Evolutionary conservation across 257 asterid species (phyloP), one percentile per base, ranked within the genome.

Genomic region (Solanum rostratum): DNA sequence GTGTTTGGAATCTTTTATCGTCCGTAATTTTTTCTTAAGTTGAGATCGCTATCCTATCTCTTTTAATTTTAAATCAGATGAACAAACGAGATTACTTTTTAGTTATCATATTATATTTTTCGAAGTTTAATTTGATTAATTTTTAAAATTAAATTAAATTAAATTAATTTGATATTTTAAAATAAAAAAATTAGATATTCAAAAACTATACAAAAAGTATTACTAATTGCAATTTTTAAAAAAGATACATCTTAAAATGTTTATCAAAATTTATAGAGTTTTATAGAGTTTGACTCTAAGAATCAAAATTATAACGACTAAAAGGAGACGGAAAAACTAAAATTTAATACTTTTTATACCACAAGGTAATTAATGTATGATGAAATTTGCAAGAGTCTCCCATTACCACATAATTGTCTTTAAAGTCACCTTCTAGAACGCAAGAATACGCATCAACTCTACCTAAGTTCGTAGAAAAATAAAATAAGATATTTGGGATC

Each of bases 381-480:
- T 29, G 22, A 46, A 33, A 74, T 46, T 45, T 74, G 41, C 60
- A 45, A 24, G 8, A n/a, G 13, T 45, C 80, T 22, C 33, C 30
- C 4, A 39, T 19, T 14, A 3, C 59, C 3, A 46, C 33, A 76
- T 43, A 73, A 1, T 74, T 45, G 39, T 76, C 81, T 76, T 49
- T 27, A 76, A 74, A 24, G 60, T 76, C 27, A 76, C 24, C 16
- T 76, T 74, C 81, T 46, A 46, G 81, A 46, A 74, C 15, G 81
- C 81, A 46, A 46, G 57, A 7, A 46, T 74, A 22, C 33, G n/a
- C 46, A 24, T 45, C 14, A 24, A 22, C 14, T 46, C 6, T 24
- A 15, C 41, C 24, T 46, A 13, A 74, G 43, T 74, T 24, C 24
- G 2, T 2, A 14, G 41, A 29, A 74, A 68, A 14, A 46, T 74